A percentile compares a stretch with the other conserved stretches of the same genome.
Conservation (phyloP, 2,329 filamentous ascomycete species). For the Tolypocladium pustulatum region DNA sequence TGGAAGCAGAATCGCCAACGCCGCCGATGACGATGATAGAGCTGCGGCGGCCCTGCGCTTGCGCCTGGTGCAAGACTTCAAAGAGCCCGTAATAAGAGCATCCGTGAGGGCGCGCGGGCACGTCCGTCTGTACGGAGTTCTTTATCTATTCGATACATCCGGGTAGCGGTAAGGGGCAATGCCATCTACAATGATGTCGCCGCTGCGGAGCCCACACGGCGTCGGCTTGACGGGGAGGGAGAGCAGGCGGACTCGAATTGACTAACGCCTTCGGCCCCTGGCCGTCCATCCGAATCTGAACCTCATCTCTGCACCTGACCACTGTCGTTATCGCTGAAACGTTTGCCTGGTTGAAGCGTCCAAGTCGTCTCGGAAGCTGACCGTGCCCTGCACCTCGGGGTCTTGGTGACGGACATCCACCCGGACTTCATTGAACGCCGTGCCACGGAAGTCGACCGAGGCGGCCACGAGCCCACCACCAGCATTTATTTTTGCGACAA, state of each 20-base stretch:
- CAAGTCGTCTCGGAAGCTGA: conserved; percentile 4
- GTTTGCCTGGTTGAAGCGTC: background rate
- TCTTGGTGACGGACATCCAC: background rate
- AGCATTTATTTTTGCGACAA: background rate
- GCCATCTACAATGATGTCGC: background rate
- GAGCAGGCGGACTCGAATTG: background rate
- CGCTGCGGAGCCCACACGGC: background rate
- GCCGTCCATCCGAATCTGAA: background rate
- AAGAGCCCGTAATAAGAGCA: background rate
- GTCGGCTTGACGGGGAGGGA: background rate
- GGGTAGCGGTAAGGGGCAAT: background rate
- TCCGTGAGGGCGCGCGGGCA: background rate
- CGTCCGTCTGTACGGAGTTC: background rate
- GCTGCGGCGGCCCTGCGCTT: too few relatives aligned
- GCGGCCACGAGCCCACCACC: background rate
- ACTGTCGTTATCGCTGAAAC: background rate
- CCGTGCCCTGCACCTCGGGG: conserved; percentile 1
- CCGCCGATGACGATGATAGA: background rate
- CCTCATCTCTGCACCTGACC: background rate
- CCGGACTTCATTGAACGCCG: background rate
- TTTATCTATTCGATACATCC: background rate
- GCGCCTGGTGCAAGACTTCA: background rate
- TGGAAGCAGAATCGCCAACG: background rate
- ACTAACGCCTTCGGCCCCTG: background rate
- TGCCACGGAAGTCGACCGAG: conserved; percentile 7